Evolutionary conservation across 1,139 yeast species (phyloP).

Genomic region (Zygoascus meyerae): DNA sequence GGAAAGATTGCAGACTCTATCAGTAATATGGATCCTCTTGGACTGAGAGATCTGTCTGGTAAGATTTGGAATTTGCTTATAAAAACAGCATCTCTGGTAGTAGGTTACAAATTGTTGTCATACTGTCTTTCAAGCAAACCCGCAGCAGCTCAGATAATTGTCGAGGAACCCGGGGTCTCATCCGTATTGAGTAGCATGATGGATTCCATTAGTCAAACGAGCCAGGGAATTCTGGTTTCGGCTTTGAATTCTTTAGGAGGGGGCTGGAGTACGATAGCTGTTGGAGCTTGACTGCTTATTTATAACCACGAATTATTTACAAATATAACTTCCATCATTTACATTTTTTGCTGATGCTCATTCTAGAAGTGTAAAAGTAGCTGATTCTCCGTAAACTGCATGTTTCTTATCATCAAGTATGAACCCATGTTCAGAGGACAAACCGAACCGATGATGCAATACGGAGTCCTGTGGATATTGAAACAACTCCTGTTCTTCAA

Average conservation of each 20-base stretch:
- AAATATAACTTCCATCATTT: neutral
- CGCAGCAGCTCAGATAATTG: neutral
- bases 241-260: constrained; percentile 20
- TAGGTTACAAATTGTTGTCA: constrained; percentile 19
- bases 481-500: constrained; percentile 13
- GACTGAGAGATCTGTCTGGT: constrained; percentile 15
- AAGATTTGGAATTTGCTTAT: constrained; percentile 17
- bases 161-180: neutral
- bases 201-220: constrained; percentile 3
- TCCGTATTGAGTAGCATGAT: neutral
- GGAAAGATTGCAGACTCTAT: constrained; percentile 23
- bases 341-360: too few relatives aligned
- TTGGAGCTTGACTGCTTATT: constrained; percentile 7
- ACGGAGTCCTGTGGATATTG: constrained; percentile 15
- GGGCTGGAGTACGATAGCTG: constrained; percentile 20
- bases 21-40: constrained; percentile 26
- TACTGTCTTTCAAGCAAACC: neutral
- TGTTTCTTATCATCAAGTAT: constrained; percentile 30
- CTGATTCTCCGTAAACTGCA: constrained; percentile 28
- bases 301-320: neutral
- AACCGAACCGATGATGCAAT: constrained; percentile 26
- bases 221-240: constrained; percentile 13
- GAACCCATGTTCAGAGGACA: constrained; percentile 33
- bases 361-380: constrained; percentile 1
- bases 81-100: constrained; percentile 19